Conservation (phyloP, 495 filamentous ascomycete genomes). For the Aspergillus saccharolyticus region DNA sequence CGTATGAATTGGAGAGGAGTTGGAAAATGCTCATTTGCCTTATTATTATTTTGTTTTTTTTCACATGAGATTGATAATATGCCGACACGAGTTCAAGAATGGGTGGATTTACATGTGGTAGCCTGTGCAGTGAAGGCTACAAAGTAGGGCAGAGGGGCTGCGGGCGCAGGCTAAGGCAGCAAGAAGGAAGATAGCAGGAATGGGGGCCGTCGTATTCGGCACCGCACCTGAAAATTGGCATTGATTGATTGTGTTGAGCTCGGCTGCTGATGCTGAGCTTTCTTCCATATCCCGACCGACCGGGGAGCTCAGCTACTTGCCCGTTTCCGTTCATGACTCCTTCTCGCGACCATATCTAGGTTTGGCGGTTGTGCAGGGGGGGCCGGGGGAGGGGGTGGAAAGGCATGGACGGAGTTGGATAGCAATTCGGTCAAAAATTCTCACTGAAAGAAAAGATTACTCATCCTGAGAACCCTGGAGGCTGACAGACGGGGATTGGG, state of each 20-base stretch:
- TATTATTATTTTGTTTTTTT: no score
- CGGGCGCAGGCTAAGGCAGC: no score
- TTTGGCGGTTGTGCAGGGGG: no score
- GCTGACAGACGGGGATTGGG: background rate
- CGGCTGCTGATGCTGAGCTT: background rate
- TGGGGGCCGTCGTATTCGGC: constrained; percentile 2
- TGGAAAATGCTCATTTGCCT: background rate
- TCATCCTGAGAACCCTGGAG: background rate
- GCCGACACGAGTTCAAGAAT: no score
- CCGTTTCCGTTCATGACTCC: background rate
- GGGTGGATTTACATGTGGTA: no score
- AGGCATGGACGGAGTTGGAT: background rate
- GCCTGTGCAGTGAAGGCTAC: no score
- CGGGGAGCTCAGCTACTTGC: background rate
- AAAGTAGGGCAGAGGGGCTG: background rate
- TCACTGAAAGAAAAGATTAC: background rate
- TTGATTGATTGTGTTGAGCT: background rate
- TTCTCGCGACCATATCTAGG: background rate
- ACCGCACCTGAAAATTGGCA: background rate
- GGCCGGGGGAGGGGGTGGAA: background rate
- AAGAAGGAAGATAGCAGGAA: background rate
- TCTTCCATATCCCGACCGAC: background rate
- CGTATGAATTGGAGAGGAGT: no score
- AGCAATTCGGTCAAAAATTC: background rate
- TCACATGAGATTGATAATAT: background rate